A percentile compares a stretch with the other conserved stretches of the same genome.
Evolutionary conservation across 2,329 filamentous ascomycete genomes (phyloP).

Genomic region (Apiospora saccharicola): DNA sequence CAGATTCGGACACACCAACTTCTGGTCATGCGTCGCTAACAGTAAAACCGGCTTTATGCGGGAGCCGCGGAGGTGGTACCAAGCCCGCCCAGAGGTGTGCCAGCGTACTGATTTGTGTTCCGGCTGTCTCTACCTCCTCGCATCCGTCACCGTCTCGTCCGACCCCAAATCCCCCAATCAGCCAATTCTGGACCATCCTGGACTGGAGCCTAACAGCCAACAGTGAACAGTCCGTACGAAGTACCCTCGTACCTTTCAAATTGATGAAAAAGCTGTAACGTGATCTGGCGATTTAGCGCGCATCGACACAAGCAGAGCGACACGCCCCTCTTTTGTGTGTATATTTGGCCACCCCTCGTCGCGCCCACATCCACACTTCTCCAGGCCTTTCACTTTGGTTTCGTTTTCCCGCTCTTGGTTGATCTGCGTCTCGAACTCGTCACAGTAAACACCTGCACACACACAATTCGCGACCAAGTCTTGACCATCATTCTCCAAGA

Average conservation of each 20-base stretch:
- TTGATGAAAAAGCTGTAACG: constrained; percentile 22
- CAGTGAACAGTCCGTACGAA: background rate
- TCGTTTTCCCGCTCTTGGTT: constrained; percentile 23
- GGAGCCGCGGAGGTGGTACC: background rate
- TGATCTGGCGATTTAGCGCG: constrained; percentile 29
- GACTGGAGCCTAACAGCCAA: background rate
- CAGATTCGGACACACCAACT: constrained; percentile 26
- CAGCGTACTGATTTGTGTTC: constrained; percentile 14
- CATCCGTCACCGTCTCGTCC: constrained; percentile 11
- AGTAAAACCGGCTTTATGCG: constrained; percentile 26
- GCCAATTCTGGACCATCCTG: background rate
- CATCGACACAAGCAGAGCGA: constrained; percentile 1
- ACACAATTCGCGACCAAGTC: background rate
- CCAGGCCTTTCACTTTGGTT: constrained; percentile 24
- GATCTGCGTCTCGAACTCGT: constrained; percentile 26
- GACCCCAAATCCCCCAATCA: too few relatives aligned
- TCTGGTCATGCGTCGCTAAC: constrained; percentile 5
- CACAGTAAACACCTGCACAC: background rate
- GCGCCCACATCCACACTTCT: constrained; percentile 25
- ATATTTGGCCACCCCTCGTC: constrained; percentile 23
- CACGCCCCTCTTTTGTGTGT: constrained; percentile 24
- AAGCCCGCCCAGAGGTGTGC: background rate
- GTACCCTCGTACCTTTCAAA: background rate
- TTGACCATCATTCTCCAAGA: background rate
- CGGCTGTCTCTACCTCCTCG: background rate